These are phyloP conservation scores for Puccinia horiana DNA, from an alignment of 1,284 basidiomycete genomes.

Conservation along the genomic window DNA sequence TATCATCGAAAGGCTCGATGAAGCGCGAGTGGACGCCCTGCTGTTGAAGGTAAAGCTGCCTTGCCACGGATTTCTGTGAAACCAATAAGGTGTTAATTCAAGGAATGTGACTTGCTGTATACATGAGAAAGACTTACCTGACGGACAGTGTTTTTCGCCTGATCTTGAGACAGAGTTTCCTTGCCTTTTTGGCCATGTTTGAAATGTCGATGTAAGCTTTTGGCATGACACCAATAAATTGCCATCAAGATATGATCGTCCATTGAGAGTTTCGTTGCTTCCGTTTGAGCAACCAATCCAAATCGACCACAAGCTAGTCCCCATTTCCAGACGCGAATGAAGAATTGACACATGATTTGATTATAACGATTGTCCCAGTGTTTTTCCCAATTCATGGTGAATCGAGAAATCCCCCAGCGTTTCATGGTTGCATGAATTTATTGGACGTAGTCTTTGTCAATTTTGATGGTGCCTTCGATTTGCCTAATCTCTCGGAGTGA, in stretches of 20 bases:
- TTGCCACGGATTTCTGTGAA: slow-evolving; percentile 32
- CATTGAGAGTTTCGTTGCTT: slow-evolving; percentile 27
- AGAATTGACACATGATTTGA: too few relatives aligned
- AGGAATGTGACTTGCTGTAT: too few relatives aligned
- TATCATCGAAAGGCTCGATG: slow-evolving; percentile 25
- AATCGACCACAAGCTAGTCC: slow-evolving; percentile 16
- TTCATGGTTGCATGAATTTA: slow-evolving; percentile 45
- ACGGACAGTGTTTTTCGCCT: slow-evolving; percentile 26
- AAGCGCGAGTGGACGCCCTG: slow-evolving; percentile 30
- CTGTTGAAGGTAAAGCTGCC: slow-evolving; percentile 42
- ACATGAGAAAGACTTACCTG: slow-evolving; percentile 30
- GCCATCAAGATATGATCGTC: slow-evolving; percentile 33
- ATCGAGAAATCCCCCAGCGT: slow-evolving; percentile 29
- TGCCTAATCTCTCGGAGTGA: background rate
- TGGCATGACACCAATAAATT: slow-evolving; percentile 29
- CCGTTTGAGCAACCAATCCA: slow-evolving; percentile 8
- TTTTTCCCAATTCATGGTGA: slow-evolving; percentile 43
- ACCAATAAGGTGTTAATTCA: background rate
- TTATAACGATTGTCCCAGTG: too few relatives aligned
- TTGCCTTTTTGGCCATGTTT: slow-evolving; percentile 19
- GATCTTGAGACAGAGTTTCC: slow-evolving; percentile 5
- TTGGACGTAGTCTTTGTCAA: slow-evolving; percentile 33
- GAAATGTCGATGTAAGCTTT: slow-evolving; percentile 11
- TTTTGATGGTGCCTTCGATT: slow-evolving; percentile 32
- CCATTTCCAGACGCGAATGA: slow-evolving; percentile 43